Percentiles rank a stretch among this genome's conserved stretches.
Evolutionary conservation across 2,329 filamentous ascomycete genomes (phyloP).

Genomic region (Colletotrichum gigasporum): DNA sequence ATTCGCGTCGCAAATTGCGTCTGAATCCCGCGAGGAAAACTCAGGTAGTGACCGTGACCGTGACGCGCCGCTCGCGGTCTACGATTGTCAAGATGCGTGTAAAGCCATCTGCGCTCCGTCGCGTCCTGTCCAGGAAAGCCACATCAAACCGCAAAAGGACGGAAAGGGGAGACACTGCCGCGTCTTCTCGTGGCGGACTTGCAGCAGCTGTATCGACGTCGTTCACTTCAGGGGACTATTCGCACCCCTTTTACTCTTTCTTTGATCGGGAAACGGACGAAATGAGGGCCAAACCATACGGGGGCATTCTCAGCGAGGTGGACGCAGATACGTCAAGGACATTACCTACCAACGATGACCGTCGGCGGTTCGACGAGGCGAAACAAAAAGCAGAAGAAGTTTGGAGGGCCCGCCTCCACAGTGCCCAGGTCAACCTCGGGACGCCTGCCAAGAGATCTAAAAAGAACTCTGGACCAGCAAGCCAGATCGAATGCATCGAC

Average conservation of each 20-base stretch:
- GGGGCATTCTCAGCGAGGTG: slow-evolving; percentile 86
- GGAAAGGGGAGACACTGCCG: slow-evolving; percentile 43
- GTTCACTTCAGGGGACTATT: slow-evolving; percentile 60
- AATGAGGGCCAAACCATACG: slow-evolving; percentile 91
- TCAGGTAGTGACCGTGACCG: slow-evolving; percentile 50
- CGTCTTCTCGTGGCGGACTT: slow-evolving; percentile 37
- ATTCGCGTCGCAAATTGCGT: slow-evolving; percentile 66
- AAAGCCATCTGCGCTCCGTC: slow-evolving; percentile 65
- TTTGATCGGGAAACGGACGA: slow-evolving; percentile 91
- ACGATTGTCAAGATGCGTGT: slow-evolving; percentile 68
- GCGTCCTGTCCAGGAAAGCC: slow-evolving; percentile 67
- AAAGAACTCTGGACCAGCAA: slow-evolving; percentile 86
- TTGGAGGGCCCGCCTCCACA: slow-evolving; percentile 75
- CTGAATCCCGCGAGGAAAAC: slow-evolving; percentile 55
- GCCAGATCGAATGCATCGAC: slow-evolving; percentile 98
- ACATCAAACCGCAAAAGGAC: slow-evolving; percentile 60
- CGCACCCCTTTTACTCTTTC: slow-evolving; percentile 86
- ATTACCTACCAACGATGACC: slow-evolving; percentile 80
- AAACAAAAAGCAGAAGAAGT: slow-evolving; percentile 92
- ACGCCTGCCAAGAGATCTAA: slow-evolving; percentile 71
- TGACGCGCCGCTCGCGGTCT: slow-evolving; percentile 36
- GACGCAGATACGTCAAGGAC: slow-evolving; percentile 94
- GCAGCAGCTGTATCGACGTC: slow-evolving; percentile 34
- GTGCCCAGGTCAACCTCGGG: slow-evolving; percentile 71
- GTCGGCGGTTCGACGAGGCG: slow-evolving; percentile 87